Percentiles rank a stretch among this genome's conserved stretches.
These are phyloP conservation scores for Naganishia sp. DNA, from an alignment of 1,284 basidiomycete species.

Conservation along the genomic window DNA sequence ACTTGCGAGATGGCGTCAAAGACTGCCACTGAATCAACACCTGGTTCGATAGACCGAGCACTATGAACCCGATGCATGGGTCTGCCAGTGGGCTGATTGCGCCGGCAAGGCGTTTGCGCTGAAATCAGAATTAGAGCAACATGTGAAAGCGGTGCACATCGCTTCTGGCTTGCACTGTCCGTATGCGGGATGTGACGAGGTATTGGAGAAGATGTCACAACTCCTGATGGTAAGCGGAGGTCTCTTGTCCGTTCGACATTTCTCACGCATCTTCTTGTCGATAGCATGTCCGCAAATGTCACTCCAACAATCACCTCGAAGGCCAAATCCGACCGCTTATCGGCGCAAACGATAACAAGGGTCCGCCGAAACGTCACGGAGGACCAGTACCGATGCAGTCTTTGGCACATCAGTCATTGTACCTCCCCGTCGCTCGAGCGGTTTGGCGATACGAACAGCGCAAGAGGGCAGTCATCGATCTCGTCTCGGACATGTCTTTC, in stretches of 20 bases:
- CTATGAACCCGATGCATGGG: conserved; percentile 21
- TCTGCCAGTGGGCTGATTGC: conserved; percentile 16
- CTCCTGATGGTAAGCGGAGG: background rate
- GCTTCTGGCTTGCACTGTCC: conserved; percentile 12
- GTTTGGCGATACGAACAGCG: conserved; percentile 17
- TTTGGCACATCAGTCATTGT: background rate
- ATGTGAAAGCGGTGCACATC: conserved; percentile 19
- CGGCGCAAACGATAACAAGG: conserved; percentile 22
- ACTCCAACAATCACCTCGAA: background rate
- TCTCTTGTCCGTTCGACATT: background rate
- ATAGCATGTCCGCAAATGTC: conserved; percentile 19
- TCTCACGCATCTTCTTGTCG: background rate
- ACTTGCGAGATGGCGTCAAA: background rate
- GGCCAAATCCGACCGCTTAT: conserved; percentile 6
- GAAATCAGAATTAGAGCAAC: conserved; percentile 10
- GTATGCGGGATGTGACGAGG: conserved; percentile 2
- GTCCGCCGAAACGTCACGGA: conserved; percentile 8
- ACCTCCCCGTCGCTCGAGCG: conserved; percentile 10
- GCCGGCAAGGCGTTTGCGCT: conserved; percentile 6
- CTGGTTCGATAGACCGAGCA: background rate
- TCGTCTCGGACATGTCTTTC: conserved; percentile 16
- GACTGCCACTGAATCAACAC: too few species aligned
- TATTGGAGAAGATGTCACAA: conserved; percentile 19
- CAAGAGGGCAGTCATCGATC: conserved; percentile 13
- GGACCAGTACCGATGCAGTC: background rate